These are phyloP conservation scores for Cystobasidiaceae sp. DNA, from an alignment of 1,284 basidiomycete genomes.

Conservation along the genomic window DNA sequence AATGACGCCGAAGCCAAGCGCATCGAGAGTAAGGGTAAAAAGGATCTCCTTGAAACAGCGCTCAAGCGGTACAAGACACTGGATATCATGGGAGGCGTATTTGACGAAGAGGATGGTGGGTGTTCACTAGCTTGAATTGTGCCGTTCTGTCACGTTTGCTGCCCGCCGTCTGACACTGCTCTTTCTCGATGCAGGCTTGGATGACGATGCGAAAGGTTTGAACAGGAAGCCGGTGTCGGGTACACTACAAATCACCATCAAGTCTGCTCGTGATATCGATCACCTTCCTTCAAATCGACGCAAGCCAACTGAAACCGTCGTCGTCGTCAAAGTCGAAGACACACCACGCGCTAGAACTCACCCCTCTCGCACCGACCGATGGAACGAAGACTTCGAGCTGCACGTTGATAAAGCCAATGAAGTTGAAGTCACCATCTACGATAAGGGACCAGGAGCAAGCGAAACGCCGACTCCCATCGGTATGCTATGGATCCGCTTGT, in stretches of 20 bases:
- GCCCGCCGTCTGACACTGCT: background rate
- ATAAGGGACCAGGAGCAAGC: slow-evolving; percentile 62
- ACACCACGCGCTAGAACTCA: slow-evolving; percentile 88
- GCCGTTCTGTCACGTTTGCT: background rate
- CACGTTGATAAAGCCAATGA: slow-evolving; percentile 97
- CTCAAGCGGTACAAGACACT: slow-evolving; percentile 95
- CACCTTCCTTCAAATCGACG: slow-evolving; percentile 69
- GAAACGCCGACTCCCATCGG: slow-evolving; percentile 82
- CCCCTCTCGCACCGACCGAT: slow-evolving; percentile 86
- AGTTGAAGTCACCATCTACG: slow-evolving; percentile 93
- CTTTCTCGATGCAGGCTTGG: slow-evolving; percentile 36
- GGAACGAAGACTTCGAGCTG: slow-evolving; percentile 97
- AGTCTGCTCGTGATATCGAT: slow-evolving; percentile 86
- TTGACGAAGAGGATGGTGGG: slow-evolving; percentile 67
- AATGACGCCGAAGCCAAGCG: slow-evolving; percentile 85
- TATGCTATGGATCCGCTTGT: slow-evolving; percentile 90
- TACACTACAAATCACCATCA: slow-evolving; percentile 81
- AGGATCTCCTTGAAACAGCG: slow-evolving; percentile 83
- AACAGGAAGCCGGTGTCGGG: slow-evolving; percentile 90
- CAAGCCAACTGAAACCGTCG: slow-evolving; percentile 75
- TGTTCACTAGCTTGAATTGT: slow-evolving; percentile 48
- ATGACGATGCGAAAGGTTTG: slow-evolving; percentile 77
- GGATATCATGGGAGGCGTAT: slow-evolving; percentile 83
- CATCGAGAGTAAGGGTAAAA: slow-evolving; percentile 92
- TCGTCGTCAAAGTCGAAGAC: slow-evolving; percentile 94